Percentiles rank a stretch among this genome's conserved stretches.
These are phyloP conservation scores for Isatis tinctoria DNA, from an alignment of 345 rosid genomes.

Conservation along the genomic window DNA sequence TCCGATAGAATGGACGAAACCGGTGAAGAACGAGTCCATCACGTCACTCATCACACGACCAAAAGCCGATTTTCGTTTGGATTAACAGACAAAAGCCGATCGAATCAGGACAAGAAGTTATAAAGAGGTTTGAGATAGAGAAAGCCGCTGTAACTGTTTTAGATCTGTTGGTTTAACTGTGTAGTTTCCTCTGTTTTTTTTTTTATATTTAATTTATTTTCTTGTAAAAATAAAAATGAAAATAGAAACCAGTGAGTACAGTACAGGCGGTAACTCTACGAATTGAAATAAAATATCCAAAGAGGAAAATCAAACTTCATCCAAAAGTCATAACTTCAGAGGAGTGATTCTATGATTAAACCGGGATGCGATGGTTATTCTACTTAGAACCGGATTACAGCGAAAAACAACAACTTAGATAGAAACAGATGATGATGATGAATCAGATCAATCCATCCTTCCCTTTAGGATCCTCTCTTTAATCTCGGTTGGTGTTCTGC, in stretches of 20 bases:
- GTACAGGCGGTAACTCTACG: slow-evolving; percentile 2
- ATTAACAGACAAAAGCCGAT: not conserved
- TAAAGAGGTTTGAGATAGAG: not conserved
- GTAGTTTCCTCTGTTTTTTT: not conserved
- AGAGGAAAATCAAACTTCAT: slow-evolving; percentile 6
- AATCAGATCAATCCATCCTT: slow-evolving; percentile 71
- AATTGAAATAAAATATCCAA: slow-evolving; percentile 9
- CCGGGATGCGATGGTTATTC: slow-evolving; percentile 8
- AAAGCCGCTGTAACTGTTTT: slow-evolving; percentile 14
- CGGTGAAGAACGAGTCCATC: slow-evolving; percentile 42
- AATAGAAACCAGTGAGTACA: not conserved
- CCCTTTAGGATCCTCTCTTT: slow-evolving; percentile 89
- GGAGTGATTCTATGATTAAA: not conserved
- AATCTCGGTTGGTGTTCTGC: slow-evolving; percentile 83
- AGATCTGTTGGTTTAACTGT: slow-evolving; percentile 13
- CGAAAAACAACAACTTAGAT: slow-evolving; percentile 8
- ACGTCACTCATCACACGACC: not conserved
- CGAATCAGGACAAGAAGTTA: not conserved
- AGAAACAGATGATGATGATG: not conserved
- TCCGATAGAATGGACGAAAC: slow-evolving; percentile 30
- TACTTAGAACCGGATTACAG: slow-evolving; percentile 17
- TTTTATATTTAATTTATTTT: not conserved
- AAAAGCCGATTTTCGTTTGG: not conserved
- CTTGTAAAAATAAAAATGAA: not conserved
- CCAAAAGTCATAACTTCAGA: slow-evolving; percentile 7